Evolutionary conservation across 768 basidiomycete species (phyloP).

Genomic region (Leccinum variicolor): DNA sequence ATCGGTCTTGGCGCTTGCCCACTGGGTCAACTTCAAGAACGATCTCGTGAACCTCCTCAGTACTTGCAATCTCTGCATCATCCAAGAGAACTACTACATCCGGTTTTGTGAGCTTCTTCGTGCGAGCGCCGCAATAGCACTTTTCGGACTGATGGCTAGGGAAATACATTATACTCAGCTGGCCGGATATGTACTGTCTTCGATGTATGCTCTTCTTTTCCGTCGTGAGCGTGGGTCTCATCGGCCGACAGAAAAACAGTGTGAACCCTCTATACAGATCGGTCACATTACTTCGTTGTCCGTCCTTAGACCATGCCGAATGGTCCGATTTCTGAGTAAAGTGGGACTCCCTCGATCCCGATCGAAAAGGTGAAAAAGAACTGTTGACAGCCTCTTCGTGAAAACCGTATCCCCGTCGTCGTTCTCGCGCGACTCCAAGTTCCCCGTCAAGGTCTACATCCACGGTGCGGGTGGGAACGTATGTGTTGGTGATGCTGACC

Average conservation of each 20-base stretch:
- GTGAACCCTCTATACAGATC: slow-evolving; percentile 4
- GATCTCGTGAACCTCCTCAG: slow-evolving; percentile 49
- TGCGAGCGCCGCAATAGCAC: neutral
- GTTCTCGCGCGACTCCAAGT: slow-evolving; percentile 37
- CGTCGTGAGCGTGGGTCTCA: slow-evolving; percentile 1
- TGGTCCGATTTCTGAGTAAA: slow-evolving; percentile 25
- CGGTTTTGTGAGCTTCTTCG: slow-evolving; percentile 23
- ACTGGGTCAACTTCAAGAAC: slow-evolving; percentile 28
- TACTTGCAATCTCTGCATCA: slow-evolving; percentile 48
- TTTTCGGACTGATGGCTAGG: slow-evolving; percentile 31
- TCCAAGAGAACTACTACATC: slow-evolving; percentile 49
- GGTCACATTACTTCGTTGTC: slow-evolving; percentile 30
- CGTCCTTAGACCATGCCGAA: slow-evolving; percentile 28
- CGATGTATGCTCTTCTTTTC: slow-evolving; percentile 38
- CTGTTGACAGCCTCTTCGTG: slow-evolving; percentile 49
- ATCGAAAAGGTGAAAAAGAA: neutral
- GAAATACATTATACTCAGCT: slow-evolving; percentile 43
- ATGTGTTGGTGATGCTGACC: too few relatives aligned
- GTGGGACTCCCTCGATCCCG: neutral
- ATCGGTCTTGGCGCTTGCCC: neutral
- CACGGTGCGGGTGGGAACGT: too few relatives aligned
- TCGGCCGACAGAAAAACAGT: slow-evolving; percentile 17
- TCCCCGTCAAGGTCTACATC: slow-evolving; percentile 72
- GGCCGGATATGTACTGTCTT: slow-evolving; percentile 56
- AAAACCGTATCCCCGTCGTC: slow-evolving; percentile 60